Evolutionary conservation across 2,329 filamentous ascomycete genomes (phyloP).

Genomic region (Penicillium sp.): DNA sequence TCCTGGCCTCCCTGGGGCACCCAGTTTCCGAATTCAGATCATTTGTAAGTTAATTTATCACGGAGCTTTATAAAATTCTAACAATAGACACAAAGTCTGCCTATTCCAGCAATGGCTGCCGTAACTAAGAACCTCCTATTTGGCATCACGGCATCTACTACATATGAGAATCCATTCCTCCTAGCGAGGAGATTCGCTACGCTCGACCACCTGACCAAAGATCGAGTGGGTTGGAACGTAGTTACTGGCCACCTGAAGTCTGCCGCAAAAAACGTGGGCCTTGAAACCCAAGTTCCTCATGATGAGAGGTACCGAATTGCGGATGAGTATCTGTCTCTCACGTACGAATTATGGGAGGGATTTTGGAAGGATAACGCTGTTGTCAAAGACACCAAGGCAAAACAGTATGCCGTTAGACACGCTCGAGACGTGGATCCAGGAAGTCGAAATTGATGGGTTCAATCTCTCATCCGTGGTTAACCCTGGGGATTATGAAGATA

Average conservation of each 20-base stretch:
- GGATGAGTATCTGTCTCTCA: conserved; percentile 61
- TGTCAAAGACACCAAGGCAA: conserved; percentile 48
- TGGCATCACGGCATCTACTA: conserved; percentile 63
- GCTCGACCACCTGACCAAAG: conserved; percentile 62
- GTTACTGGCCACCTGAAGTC: conserved; percentile 66
- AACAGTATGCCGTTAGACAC: conserved; percentile 53
- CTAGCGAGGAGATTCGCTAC: conserved; percentile 61
- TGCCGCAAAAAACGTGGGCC: conserved; percentile 60
- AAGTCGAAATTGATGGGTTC: conserved; percentile 41
- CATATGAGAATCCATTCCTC: conserved; percentile 66
- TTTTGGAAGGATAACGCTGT: conserved; percentile 67
- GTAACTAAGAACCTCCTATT: conserved; percentile 63
- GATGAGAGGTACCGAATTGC: conserved; percentile 62
- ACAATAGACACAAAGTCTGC: too few species aligned
- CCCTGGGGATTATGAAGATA: conserved; percentile 50
- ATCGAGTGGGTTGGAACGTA: conserved; percentile 59
- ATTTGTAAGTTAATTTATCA: too few species aligned
- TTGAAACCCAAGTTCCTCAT: conserved; percentile 56
- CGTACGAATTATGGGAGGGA: conserved; percentile 64
- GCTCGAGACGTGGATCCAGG: conserved; percentile 41
- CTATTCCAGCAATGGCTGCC: conserved; percentile 64
- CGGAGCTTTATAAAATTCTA: too few species aligned
- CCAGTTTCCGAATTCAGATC: too few species aligned
- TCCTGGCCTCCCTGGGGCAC: too few species aligned
- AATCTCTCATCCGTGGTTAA: conserved; percentile 47